These are phyloP conservation scores for Fusarium mangiferae DNA, from an alignment of 2,329 filamentous ascomycete species.

Conservation along the genomic window DNA sequence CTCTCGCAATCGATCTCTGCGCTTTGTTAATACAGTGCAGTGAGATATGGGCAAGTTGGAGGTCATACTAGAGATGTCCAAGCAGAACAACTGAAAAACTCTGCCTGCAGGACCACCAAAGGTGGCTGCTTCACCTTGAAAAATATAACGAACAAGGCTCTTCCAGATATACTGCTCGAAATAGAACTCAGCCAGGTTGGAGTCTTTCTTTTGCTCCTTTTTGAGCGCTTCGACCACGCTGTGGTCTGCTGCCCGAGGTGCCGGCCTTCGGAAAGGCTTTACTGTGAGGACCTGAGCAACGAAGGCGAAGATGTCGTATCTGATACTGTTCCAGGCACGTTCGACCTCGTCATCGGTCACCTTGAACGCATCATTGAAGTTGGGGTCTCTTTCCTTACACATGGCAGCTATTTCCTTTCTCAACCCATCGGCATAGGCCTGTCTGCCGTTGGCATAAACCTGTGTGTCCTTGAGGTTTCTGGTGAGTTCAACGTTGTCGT, in stretches of 20 bases:
- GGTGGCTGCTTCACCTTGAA: background rate
- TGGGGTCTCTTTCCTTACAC: background rate
- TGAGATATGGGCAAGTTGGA: background rate
- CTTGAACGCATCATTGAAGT: background rate
- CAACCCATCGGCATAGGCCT: background rate
- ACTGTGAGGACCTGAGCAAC: constrained; percentile 3
- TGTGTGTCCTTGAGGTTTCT: background rate
- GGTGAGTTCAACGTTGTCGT: background rate
- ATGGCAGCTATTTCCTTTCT: background rate
- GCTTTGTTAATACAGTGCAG: background rate
- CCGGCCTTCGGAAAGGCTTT: background rate
- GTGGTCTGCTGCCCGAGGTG: background rate
- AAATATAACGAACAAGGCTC: constrained; percentile 1
- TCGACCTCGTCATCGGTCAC: constrained; percentile 9
- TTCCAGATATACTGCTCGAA: constrained; percentile 24
- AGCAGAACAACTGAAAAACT: constrained; percentile 19
- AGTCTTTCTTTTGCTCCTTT: constrained; percentile 1
- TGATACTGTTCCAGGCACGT: background rate
- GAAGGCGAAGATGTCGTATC: constrained; percentile 8
- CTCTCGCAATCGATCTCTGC: background rate
- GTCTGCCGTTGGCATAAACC: background rate
- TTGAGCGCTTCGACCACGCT: constrained; percentile 3
- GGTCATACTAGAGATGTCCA: constrained; percentile 16
- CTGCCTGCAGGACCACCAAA: constrained; percentile 21
- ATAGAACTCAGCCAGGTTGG: background rate